Conservation (phyloP, 2,329 filamentous ascomycete species). For the Ascochyta clinopodiicola region DNA sequence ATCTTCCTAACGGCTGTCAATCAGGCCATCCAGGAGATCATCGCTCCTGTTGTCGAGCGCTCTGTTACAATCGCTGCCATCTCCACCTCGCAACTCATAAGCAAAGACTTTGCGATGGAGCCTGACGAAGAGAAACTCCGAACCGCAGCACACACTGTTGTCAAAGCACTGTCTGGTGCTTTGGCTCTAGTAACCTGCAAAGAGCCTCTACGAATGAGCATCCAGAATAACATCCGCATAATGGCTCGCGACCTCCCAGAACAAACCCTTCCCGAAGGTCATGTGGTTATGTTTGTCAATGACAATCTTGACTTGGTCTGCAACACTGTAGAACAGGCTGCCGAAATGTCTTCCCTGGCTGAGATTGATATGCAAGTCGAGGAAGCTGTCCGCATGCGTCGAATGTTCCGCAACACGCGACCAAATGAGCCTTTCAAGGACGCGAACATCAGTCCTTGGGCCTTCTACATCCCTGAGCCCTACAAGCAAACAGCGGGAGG, state of each 20-base stretch:
- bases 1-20: constrained; percentile 88
- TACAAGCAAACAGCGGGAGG: constrained; percentile 85
- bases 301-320: constrained; percentile 95
- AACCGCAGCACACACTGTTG: constrained; percentile 88
- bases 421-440: constrained; percentile 87
- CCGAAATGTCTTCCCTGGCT: constrained; percentile 87
- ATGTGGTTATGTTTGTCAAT: constrained; percentile 98
- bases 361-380: constrained; percentile 97
- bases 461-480: constrained; percentile 90
- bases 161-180: constrained; percentile 91
- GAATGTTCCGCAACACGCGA: constrained; percentile 74
- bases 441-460: constrained; percentile 83
- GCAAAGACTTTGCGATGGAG: constrained; percentile 96
- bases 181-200: constrained; percentile 97
- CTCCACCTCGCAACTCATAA: constrained; percentile 91
- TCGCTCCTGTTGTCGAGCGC: constrained; percentile 94
- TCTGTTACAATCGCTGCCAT: constrained; percentile 98
- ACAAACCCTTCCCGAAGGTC: constrained; percentile 85
- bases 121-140: constrained; percentile 86
- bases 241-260: constrained; percentile 70
- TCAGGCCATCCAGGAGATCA: constrained; percentile 92
- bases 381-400: constrained; percentile 76
- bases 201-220: constrained; percentile 93
- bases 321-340: constrained; percentile 91
- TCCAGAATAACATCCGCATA: constrained; percentile 96